phyloP scores from a whole-genome alignment of 441 rosid species.

The Arabidopsis lyrata region DNA sequence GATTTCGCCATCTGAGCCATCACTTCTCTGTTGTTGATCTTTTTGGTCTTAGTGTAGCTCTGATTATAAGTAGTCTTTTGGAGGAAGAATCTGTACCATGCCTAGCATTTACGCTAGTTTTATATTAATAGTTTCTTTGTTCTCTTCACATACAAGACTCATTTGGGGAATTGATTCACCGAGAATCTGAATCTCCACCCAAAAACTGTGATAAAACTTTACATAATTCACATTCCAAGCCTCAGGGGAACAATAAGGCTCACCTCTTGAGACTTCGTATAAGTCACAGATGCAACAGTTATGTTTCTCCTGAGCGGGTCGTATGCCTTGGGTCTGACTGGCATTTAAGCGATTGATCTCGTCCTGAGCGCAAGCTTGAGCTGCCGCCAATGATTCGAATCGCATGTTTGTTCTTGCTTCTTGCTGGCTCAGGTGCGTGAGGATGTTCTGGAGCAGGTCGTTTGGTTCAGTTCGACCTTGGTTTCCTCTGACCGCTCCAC shows the following conservation, averaged over 20 bases:
- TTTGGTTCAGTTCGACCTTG: too few relatives aligned
- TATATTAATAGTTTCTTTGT: constrained; percentile 16
- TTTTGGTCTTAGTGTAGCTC: constrained; percentile 6
- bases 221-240: background rate
- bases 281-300: background rate
- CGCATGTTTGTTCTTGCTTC: too few relatives aligned
- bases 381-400: too few relatives aligned
- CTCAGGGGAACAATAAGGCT: background rate
- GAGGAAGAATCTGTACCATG: constrained; percentile 29
- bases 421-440: too few relatives aligned
- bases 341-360: too few relatives aligned
- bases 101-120: constrained; percentile 24
- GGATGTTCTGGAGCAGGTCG: too few relatives aligned
- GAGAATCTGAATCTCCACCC: constrained; percentile 19
- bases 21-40: constrained; percentile 15
- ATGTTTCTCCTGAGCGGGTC: too few relatives aligned
- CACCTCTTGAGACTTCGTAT: background rate
- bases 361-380: too few relatives aligned
- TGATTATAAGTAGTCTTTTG: constrained; percentile 25
- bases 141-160: constrained; percentile 21
- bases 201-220: background rate
- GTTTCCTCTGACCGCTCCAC: too few relatives aligned
- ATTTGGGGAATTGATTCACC: constrained; percentile 19
- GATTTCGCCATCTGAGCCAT: constrained; percentile 40
- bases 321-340: too few relatives aligned